phyloP scores from a whole-genome alignment of 495 filamentous ascomycete species.

The Friedmanniomyces endolithicus region DNA sequence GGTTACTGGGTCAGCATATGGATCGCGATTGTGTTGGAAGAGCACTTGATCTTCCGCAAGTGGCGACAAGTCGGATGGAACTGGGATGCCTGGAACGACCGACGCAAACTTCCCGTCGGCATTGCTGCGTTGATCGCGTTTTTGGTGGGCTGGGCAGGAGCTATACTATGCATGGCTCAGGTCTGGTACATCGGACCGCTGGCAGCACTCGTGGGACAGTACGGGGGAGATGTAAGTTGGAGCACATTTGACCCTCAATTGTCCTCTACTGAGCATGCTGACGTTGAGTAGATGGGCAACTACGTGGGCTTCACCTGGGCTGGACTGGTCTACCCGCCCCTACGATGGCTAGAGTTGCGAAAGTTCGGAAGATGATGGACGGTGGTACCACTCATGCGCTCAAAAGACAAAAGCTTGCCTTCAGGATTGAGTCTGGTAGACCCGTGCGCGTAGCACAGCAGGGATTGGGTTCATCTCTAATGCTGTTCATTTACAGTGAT shows the following conservation, averaged over 20 bases:
- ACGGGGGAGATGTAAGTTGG: conserved; percentile 45
- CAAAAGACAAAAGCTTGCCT: background rate
- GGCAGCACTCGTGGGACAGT: conserved; percentile 35
- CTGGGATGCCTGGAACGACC: conserved; percentile 30
- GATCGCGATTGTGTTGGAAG: conserved; percentile 41
- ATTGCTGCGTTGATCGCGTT: conserved; percentile 32
- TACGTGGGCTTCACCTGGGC: conserved; percentile 35
- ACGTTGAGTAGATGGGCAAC: conserved; percentile 30
- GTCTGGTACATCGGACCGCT: conserved; percentile 34
- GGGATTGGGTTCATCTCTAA: too few species aligned
- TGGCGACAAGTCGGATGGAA: conserved; percentile 31
- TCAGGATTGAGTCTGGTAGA: background rate
- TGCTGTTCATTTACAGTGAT: too few species aligned
- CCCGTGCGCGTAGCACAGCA: too few species aligned
- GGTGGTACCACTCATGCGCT: background rate
- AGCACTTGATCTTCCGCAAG: conserved; percentile 40
- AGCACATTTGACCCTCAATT: background rate
- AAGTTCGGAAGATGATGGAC: conserved; percentile 26
- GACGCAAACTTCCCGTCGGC: conserved; percentile 26
- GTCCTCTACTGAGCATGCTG: background rate
- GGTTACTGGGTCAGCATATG: conserved; percentile 48
- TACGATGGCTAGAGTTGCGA: conserved; percentile 30
- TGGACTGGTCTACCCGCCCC: conserved; percentile 29
- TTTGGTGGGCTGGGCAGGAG: conserved; percentile 31
- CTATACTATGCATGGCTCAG: conserved; percentile 33